Evolutionary conservation across 208 protist species (phyloP), one percentile per base, ranked within the genome.

Genomic region (Leishmania braziliensis): DNA sequence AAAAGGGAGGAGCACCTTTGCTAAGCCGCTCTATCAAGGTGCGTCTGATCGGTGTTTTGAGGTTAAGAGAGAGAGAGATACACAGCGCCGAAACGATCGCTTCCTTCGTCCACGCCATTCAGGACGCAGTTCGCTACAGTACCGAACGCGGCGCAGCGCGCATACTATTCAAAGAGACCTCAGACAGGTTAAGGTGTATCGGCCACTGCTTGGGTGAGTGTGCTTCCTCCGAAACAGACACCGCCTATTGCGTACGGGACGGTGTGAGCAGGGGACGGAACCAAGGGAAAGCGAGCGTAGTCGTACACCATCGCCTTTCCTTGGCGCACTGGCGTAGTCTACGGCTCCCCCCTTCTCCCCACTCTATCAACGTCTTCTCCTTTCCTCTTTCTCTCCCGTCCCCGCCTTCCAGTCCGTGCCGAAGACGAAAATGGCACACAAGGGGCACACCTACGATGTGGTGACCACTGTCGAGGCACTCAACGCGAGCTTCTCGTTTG

Each of bases 401-500:
- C 12, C 50, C 53, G 16, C 43, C n/a, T 54, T 36, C 18, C 50
- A 56, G 26, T 63, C 43, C 46, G 14, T 43, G 20, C 8, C 29
- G n/a, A n/a, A 63, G 4, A 10, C 50, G 5, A 73, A 26, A n/a
- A 89, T 85, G 70, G 26, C 79, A 23, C 5, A 56, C 29, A 78
- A 66, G 48, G 77, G 68, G 14, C 74, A 79, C 70, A 81, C 56
- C 9, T 80, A 81, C 33, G 75, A 85, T 10, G 71, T 96, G 46
- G 68, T 73, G 48, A 92, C 88, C 14, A 92, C 84, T 12, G 87
- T 91, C 60, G 84, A 92, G 71, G 81, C 77, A 20, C 66, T 96
- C 43, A 83, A 93, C 58, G 72, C 77, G 23, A 93, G 85, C 74
- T 85, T 95, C 51, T 66, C 69, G 58, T 89, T 96, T 54, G 85